phyloP scores from a whole-genome alignment of 1,284 basidiomycete genomes.

The Porogramme epimiltina region DNA sequence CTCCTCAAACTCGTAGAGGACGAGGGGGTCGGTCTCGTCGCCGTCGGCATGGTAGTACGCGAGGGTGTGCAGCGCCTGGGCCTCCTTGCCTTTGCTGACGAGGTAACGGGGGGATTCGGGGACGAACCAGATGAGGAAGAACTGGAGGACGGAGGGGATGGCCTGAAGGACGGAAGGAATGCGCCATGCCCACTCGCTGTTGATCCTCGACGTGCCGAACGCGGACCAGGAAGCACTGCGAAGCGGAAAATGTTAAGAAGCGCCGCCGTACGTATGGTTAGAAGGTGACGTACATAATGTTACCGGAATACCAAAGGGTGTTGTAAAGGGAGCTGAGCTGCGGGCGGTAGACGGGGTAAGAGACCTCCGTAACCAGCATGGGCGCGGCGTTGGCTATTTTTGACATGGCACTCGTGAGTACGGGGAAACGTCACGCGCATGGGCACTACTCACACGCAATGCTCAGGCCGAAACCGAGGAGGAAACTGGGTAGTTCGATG shows the following conservation, averaged over 20 bases:
- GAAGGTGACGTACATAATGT: conserved; percentile 55
- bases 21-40: conserved; percentile 67
- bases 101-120: conserved; percentile 78
- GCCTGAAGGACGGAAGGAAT: conserved; percentile 71
- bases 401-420: background rate
- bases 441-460: conserved; percentile 53
- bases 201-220: conserved; percentile 71
- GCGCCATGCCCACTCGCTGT: conserved; percentile 73
- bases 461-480: conserved; percentile 80
- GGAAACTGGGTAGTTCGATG: conserved; percentile 45
- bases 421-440: background rate
- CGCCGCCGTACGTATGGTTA: background rate
- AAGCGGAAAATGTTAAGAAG: conserved; percentile 11
- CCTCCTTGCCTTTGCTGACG: conserved; percentile 64
- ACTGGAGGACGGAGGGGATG: conserved; percentile 62
- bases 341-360: conserved; percentile 78
- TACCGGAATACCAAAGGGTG: conserved; percentile 80
- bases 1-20: conserved; percentile 74
- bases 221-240: conserved; percentile 72
- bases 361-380: conserved; percentile 75
- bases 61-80: conserved; percentile 59
- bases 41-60: conserved; percentile 79
- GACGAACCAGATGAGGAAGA: conserved; percentile 57
- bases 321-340: conserved; percentile 75
- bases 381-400: conserved; percentile 64